A percentile compares a stretch with the other conserved stretches of the same genome.
These are phyloP conservation scores for Purpureocillium lavendulum DNA, from an alignment of 2,329 filamentous ascomycete species.

Conservation along the genomic window DNA sequence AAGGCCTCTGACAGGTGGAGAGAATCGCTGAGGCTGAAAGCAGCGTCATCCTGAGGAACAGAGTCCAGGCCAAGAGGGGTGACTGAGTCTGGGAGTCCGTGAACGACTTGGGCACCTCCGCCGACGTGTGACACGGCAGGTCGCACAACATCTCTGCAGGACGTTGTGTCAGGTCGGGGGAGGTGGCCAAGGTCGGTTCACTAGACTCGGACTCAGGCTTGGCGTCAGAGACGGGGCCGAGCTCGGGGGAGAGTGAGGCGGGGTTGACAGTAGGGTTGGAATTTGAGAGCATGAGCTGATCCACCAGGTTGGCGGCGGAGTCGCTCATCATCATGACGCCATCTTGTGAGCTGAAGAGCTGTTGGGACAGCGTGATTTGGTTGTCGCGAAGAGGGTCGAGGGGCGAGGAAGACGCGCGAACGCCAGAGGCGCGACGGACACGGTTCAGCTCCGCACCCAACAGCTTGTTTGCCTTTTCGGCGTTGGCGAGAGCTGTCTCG, in stretches of 20 bases:
- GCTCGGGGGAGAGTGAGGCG: slow-evolving; percentile 50
- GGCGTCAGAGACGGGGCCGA: slow-evolving; percentile 41
- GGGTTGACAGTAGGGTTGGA: slow-evolving; percentile 48
- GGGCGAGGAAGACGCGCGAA: slow-evolving; percentile 29
- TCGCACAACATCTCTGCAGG: slow-evolving; percentile 99
- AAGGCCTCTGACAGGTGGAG: slow-evolving; percentile 59
- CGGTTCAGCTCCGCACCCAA: slow-evolving; percentile 42
- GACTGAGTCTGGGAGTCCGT: slow-evolving; percentile 31
- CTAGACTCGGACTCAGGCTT: slow-evolving; percentile 11
- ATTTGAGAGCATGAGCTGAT: slow-evolving; percentile 32
- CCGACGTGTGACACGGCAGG: slow-evolving; percentile 99
- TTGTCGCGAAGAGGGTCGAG: slow-evolving; percentile 34
- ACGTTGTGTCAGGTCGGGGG: slow-evolving; percentile 98
- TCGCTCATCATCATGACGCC: slow-evolving; percentile 20
- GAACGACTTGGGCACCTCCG: slow-evolving; percentile 45
- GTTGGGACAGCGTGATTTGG: slow-evolving; percentile 49
- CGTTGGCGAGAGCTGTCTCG: slow-evolving; percentile 51
- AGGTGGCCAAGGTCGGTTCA: slow-evolving; percentile 28
- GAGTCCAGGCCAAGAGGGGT: slow-evolving; percentile 34
- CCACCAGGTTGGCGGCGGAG: slow-evolving; percentile 26
- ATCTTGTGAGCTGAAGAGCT: slow-evolving; percentile 45
- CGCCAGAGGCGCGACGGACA: slow-evolving; percentile 35
- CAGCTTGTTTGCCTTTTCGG: slow-evolving; percentile 43
- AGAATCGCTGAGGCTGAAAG: slow-evolving; percentile 61
- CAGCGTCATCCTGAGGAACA: slow-evolving; percentile 52